Evolutionary conservation across 2,329 filamentous ascomycete species (phyloP), one percentile per base, ranked within the genome.

Genomic region (Blumeria graminis): DNA sequence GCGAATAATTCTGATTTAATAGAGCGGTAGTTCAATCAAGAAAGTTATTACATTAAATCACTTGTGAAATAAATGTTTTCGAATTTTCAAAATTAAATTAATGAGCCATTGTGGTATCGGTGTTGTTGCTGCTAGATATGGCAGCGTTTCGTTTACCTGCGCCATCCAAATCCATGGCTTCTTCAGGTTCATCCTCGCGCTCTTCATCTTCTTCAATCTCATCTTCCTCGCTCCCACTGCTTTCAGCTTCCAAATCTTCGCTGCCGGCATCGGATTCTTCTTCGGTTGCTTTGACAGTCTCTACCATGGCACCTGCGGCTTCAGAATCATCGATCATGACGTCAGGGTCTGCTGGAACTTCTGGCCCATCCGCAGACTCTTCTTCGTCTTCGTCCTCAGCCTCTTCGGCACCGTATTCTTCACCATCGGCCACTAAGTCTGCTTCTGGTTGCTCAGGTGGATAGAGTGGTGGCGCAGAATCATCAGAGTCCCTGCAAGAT

Each of bases 381-480:
- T 77, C 79, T 56, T 81, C 81, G 55, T 82, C 79, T 60, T 82
- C 80, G 38, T 82, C 82, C 52, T 87, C 86, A 14, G 79, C 80
- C 69, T 94, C 90, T 57, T 96, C 92, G 22, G 85, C 87, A 60
- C 90, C 92, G 66, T 98, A 98, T 62, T 84, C 79, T 32, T 85
- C 83, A 63, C 94, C 92, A 63, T 95, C 90, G 46, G 84, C 84
- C 55, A 78, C 76, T 48, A 83, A 76, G 66, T 98, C 93, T 56
- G 89, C 92, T 69, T 98, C 92, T 45, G 92, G 92, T 71, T 98
- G 92, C 69, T 98, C 92, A 59, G 92, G 93, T 34, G 92, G 92
- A 69, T 86, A 98, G 71, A 98, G 90, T 61, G 92, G 82, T 1
- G 92, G 92, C 34, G 92, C 92, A 68, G 88, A 92, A 62, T 89